Conservation (phyloP, 495 filamentous ascomycete species). For the Podospora comata region DNA sequence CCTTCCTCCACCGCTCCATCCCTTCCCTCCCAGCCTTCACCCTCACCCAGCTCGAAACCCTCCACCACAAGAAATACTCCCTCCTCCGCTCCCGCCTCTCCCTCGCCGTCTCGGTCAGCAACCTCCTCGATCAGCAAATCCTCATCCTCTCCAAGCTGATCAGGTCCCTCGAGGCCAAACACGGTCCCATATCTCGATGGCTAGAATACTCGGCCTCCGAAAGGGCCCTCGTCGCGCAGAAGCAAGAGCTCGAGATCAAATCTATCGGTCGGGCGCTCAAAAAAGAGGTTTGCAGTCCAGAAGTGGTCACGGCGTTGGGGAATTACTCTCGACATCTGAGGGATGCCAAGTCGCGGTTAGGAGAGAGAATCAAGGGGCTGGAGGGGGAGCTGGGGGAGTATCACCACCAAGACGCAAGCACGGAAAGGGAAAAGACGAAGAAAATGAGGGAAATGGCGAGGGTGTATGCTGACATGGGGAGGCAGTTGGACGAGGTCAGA, state of each 20-base stretch:
- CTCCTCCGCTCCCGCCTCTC: constrained; percentile 37
- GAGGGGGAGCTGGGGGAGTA: constrained; percentile 54
- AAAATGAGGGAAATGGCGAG: constrained; percentile 58
- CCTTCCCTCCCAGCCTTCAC: constrained; percentile 37
- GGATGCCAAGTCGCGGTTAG: constrained; percentile 48
- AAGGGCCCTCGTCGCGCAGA: constrained; percentile 51
- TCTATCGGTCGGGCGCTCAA: constrained; percentile 29
- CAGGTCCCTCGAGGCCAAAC: constrained; percentile 50
- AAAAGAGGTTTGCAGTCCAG: constrained; percentile 54
- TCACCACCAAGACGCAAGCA: constrained; percentile 21
- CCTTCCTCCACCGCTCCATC: constrained; percentile 49
- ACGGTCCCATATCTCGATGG: constrained; percentile 61
- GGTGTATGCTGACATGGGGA: constrained; percentile 54
- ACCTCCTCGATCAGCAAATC: constrained; percentile 32
- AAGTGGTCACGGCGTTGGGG: constrained; percentile 53
- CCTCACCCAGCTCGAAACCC: constrained; percentile 23
- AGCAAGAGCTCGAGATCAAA: constrained; percentile 39
- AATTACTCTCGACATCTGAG: constrained; percentile 55
- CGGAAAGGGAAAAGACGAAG: constrained; percentile 37
- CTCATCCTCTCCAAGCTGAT: constrained; percentile 34
- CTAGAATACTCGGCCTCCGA: constrained; percentile 58
- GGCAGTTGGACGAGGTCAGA: constrained; percentile 53
- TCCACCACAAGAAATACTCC: constrained; percentile 23
- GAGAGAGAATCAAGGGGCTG: constrained; percentile 44
- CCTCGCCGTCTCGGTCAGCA: constrained; percentile 28